Base-by-base conservation (phyloP, 1,284 basidiomycete genomes). In the Chiua sp. region DNA sequence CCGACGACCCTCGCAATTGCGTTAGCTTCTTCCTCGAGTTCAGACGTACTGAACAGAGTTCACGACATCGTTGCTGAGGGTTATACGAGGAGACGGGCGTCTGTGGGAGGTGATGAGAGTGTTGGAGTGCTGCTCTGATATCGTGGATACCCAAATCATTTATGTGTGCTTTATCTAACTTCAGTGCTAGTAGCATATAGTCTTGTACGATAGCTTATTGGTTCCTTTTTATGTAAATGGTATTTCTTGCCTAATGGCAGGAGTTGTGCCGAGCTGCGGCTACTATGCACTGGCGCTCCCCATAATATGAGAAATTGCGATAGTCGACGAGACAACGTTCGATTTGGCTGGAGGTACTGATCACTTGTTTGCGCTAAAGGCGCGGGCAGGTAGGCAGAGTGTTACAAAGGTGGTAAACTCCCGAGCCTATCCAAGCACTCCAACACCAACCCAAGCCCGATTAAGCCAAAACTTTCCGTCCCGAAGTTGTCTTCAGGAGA, bases 381-480 rank as follows among this genome's bases (percentile, higher is more conserved):
- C n/a, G n/a, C n/a, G n/a, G n/a, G 33, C 3, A 35, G 35, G 8
- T 15, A 35, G 37, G 33, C 47, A 42, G 63, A 35, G 2, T 49
- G 49, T 53, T 55, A 58, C 61, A 63, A 39, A 42, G 71, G 66
- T 8, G 69, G 69, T 23, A 74, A 48, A 54, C 72, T 51, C 30
- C 66, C 63, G 4, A 88, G 71, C 52, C 69, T 75, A 37, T 87
- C 83, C 64, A 91, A 70, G 60, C 80, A 85, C 54, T 89, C 83
- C 55, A 90, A 79, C 23, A 91, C 77, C 20, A 81, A 73, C 6
- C 80, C 80, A 48, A 93, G 74, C 0, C 85, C 84, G 56, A 92
- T 78, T 51, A 92, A 65, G 5, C 86, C 85, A 71, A 92, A 93
- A 63, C 89, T 91, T 56, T 84, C 79, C 6, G 83, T 80, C 7